Conservation (phyloP, 2,329 filamentous ascomycete genomes). For the Aphanoascus verrucosus region DNA sequence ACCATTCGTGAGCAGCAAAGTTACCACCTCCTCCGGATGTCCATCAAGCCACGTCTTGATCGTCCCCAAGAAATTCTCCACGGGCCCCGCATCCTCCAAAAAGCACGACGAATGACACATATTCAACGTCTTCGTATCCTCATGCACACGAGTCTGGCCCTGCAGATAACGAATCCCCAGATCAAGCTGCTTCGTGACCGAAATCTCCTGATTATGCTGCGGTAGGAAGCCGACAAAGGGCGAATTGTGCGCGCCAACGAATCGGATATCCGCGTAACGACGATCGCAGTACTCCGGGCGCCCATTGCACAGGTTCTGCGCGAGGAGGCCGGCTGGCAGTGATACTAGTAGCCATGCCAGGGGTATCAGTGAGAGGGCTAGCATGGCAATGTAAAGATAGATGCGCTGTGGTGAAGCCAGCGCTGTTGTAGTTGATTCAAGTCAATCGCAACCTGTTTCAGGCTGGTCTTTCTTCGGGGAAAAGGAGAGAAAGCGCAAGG, state of each 20-base stretch:
- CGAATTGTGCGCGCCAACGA: slow-evolving; percentile 55
- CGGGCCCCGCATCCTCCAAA: slow-evolving; percentile 48
- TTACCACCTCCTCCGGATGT: slow-evolving; percentile 52
- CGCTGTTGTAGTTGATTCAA: background rate
- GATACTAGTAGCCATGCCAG: slow-evolving; percentile 2
- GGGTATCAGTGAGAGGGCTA: background rate
- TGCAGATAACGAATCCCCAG: slow-evolving; percentile 55
- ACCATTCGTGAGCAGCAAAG: slow-evolving; percentile 52
- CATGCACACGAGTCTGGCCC: slow-evolving; percentile 49
- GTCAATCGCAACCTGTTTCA: background rate
- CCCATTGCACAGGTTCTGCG: slow-evolving; percentile 45
- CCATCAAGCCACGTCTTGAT: slow-evolving; percentile 51
- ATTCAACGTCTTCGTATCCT: slow-evolving; percentile 41
- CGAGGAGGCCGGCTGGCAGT: slow-evolving; percentile 6
- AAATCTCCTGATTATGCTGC: slow-evolving; percentile 51
- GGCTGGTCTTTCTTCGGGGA: background rate
- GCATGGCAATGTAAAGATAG: slow-evolving; percentile 9
- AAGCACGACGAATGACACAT: slow-evolving; percentile 56
- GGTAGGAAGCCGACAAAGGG: slow-evolving; percentile 50
- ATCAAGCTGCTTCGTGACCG: slow-evolving; percentile 48
- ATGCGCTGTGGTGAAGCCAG: background rate
- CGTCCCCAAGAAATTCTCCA: slow-evolving; percentile 46
- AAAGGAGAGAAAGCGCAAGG: background rate
- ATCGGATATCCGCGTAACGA: slow-evolving; percentile 50
- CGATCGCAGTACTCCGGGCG: slow-evolving; percentile 45